Conservation (phyloP, 225 moss, liverwort and hornwort genomes). For the Neckera pumila region DNA sequence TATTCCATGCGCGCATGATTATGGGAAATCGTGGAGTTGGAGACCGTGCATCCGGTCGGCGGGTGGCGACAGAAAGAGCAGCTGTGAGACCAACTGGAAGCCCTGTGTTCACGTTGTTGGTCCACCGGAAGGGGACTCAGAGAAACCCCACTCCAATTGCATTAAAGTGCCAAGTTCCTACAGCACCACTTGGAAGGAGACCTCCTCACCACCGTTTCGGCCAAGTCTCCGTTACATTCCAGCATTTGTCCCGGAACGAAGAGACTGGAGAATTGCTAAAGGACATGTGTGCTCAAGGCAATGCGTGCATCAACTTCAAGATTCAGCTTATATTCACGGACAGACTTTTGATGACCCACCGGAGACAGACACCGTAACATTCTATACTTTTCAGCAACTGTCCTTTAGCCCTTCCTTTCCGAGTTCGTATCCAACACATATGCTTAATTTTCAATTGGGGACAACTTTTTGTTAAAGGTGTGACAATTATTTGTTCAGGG, state of each 20-base stretch:
- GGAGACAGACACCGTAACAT: background rate
- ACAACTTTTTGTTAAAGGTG: background rate
- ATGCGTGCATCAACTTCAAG: constrained; percentile 8
- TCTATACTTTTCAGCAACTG: background rate
- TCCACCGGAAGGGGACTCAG: background rate
- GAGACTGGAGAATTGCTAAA: constrained; percentile 11
- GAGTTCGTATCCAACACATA: background rate
- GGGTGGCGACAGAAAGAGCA: background rate
- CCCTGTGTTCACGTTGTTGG: background rate
- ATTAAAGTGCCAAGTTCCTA: constrained; percentile 15
- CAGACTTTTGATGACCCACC: background rate
- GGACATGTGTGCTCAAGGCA: constrained; percentile 12
- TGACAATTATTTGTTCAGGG: background rate
- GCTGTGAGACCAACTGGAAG: background rate
- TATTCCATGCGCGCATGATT: constrained; percentile 15
- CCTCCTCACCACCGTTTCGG: background rate
- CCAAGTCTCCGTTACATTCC: constrained; percentile 24
- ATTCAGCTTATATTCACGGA: background rate
- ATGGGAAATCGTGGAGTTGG: constrained; percentile 10
- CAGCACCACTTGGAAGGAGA: constrained; percentile 10
- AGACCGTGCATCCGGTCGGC: background rate
- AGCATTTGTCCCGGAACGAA: constrained; percentile 5
- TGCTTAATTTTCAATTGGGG: background rate
- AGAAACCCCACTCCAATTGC: constrained; percentile 10
- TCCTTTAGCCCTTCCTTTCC: background rate